Evolutionary conservation across 208 protist species (phyloP).

Genomic region (Trypanosomatidae sp.): DNA sequence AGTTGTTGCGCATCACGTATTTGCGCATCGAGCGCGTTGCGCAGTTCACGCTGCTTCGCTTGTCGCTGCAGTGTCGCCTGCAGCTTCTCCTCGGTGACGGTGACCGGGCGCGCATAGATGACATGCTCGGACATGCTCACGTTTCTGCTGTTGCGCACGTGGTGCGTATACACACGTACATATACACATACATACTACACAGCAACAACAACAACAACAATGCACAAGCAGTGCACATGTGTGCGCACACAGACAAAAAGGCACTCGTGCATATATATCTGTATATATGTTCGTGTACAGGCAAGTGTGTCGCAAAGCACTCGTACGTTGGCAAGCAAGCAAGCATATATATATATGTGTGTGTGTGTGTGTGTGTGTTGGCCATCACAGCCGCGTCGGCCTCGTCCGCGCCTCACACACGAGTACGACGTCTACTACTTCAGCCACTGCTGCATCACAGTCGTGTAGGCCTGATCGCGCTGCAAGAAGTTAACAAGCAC

Average conservation of each 20-base stretch:
- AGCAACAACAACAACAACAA: no score
- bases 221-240: no score
- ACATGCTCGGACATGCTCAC: constrained; percentile 7
- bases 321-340: no score
- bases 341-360: no score
- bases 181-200: no score
- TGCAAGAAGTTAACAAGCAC: constrained; percentile 50
- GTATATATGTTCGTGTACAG: no score
- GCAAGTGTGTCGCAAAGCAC: no score
- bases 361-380: no score
- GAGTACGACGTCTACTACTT: constrained; percentile 11
- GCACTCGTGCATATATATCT: no score
- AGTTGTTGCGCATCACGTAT: constrained; percentile 21
- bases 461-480: constrained; percentile 48
- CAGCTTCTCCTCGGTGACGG: constrained; percentile 47
- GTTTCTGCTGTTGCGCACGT: background rate
- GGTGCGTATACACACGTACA: no score
- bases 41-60: constrained; percentile 42
- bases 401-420: background rate
- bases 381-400: no score
- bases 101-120: constrained; percentile 26
- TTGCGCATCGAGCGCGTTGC: constrained; percentile 53
- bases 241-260: no score
- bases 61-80: constrained; percentile 38
- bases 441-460: constrained; percentile 73